A percentile compares a stretch with the other conserved stretches of the same genome.
phyloP scores from a whole-genome alignment of 2,329 filamentous ascomycete genomes.

The Aspergillus pseudotamarii region DNA sequence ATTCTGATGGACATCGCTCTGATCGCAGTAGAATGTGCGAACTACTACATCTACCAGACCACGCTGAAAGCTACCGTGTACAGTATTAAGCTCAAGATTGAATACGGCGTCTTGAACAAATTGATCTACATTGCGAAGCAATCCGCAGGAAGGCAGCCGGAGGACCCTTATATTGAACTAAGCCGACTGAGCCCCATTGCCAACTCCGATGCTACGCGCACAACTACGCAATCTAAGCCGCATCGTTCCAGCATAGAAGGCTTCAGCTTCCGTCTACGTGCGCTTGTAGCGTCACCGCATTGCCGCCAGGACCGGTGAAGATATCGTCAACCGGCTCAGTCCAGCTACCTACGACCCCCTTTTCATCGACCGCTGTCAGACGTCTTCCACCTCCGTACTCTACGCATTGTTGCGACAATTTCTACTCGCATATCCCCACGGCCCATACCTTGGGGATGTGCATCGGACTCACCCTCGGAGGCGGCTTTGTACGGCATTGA shows the following conservation, averaged over 20 bases:
- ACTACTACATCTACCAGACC: constrained; percentile 43
- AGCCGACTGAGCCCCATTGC: not conserved
- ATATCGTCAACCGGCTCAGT: not conserved
- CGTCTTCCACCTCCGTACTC: not conserved
- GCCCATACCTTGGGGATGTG: no score
- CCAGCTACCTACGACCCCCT: no score
- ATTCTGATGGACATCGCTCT: constrained; percentile 51
- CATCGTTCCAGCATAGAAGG: not conserved
- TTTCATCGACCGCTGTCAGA: not conserved
- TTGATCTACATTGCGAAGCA: constrained; percentile 39
- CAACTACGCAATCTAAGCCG: not conserved
- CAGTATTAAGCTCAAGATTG: constrained; percentile 51
- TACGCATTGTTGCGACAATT: not conserved
- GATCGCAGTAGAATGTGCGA: constrained; percentile 43
- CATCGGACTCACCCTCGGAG: no score
- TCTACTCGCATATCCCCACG: not conserved
- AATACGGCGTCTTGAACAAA: constrained; percentile 56
- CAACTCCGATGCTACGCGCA: not conserved
- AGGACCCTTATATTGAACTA: not conserved
- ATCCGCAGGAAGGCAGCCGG: not conserved
- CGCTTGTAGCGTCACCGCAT: not conserved
- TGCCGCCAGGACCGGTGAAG: not conserved
- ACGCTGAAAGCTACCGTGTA: constrained; percentile 41
- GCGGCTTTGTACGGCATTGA: no score
- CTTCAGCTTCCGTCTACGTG: not conserved